phyloP scores from a whole-genome alignment of 2,329 filamentous ascomycete genomes.

The Endothia cerciana region DNA sequence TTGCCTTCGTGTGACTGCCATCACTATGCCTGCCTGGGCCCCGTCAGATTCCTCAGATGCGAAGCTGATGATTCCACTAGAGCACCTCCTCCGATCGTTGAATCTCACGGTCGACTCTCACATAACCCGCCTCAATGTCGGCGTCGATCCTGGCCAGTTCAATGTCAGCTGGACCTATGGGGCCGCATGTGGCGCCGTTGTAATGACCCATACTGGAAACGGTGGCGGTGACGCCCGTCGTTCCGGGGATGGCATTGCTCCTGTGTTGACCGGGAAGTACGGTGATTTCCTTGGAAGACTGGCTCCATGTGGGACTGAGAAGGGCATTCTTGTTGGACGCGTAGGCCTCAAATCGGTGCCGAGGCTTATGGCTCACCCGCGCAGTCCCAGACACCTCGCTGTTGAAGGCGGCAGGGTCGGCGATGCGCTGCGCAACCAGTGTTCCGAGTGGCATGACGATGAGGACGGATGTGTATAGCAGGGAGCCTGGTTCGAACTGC shows the following conservation, averaged over 20 bases:
- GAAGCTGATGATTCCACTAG: conserved; percentile 24
- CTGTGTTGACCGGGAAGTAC: conserved; percentile 7
- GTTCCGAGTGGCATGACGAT: conserved; percentile 57
- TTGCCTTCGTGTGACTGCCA: neutral
- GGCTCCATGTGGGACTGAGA: conserved; percentile 17
- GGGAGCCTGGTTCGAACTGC: conserved; percentile 54
- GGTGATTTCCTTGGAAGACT: conserved; percentile 26
- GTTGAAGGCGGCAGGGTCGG: conserved; percentile 35
- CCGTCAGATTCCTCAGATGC: neutral
- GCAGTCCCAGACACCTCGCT: conserved; percentile 19
- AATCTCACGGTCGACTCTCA: conserved; percentile 39
- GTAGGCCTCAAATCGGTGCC: conserved; percentile 29
- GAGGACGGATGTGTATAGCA: conserved; percentile 54
- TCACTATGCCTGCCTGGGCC: neutral
- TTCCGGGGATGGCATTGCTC: conserved; percentile 31
- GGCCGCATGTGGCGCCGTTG: conserved; percentile 32
- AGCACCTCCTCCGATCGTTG: conserved; percentile 40
- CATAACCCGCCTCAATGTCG: conserved; percentile 32
- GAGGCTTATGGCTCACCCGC: conserved; percentile 27
- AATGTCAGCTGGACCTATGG: conserved; percentile 36
- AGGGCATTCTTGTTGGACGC: conserved; percentile 27
- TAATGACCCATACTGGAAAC: conserved; percentile 29
- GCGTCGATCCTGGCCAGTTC: conserved; percentile 39
- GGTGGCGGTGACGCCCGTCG: conserved; percentile 26
- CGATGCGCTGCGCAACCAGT: conserved; percentile 53